Evolutionary conservation across 2,329 filamentous ascomycete species (phyloP), one percentile per base, ranked within the genome.

Genomic region (Scleromitrula shiraiana): DNA sequence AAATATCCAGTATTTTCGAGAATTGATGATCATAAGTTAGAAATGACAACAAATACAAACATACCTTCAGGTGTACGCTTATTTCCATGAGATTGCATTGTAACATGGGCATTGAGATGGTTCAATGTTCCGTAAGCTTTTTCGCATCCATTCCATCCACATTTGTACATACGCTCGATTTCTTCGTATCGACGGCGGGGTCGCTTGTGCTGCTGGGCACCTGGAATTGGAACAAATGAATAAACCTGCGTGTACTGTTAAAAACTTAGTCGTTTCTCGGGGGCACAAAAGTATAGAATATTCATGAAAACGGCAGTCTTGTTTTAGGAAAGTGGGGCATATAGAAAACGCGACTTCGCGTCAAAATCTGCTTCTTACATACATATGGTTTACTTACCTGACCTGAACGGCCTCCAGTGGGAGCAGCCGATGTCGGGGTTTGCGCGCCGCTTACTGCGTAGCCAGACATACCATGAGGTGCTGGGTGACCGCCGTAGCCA

Each of bases 141-240:
- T 69, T 98, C 93, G 64, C 93, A 98, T 7, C 90, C 90, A 56
- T 96, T 91, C 88, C 89, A 97, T 22, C 91, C 93, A 64, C 93
- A 98, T 69, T 97, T 97, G 75, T 98, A 97, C 93, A 98, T 97
- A 64, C 93, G 83, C 72, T 98, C 93, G 60, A 98, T 98, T 66
- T 98, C 93, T 68, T 98, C 93, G 62, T 96, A 98, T 46, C 93
- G 81, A 61, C 93, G 77, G 55, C 93, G 80, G 10, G 93, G 93
- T 50, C 93, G 82, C 73, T 98, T 98, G 67, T 97, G 91, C 66
- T 98, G 93, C 65, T 96, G 90, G 10, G 91, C 88, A 55, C 93
- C 93, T 2, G 93, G 93, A 61, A 97, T 97, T 0, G 93, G 91
- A 26, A 97, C 93, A 63, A 98, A 97, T 0, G 90, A 96, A 66